Percentiles rank a stretch among this genome's conserved stretches.
These are phyloP conservation scores for Pigoraptor vietnamica DNA, from an alignment of 78 protist genomes.

Conservation along the genomic window DNA sequence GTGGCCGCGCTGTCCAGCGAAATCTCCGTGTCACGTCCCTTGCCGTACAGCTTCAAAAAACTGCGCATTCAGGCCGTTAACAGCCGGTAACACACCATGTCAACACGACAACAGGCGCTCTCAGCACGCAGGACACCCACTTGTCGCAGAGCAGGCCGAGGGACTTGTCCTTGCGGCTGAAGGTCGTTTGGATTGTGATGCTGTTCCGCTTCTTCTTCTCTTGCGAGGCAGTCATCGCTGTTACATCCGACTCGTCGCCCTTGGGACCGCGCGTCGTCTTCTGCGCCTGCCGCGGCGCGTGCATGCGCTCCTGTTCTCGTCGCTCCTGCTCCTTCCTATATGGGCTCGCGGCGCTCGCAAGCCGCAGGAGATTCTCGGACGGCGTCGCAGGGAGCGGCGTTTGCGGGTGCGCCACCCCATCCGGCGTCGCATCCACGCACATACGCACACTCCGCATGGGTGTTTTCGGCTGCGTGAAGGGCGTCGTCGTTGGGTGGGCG, in stretches of 20 bases:
- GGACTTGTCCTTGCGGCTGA: conserved; percentile 11
- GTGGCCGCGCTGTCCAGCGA: neutral
- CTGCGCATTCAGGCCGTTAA: neutral
- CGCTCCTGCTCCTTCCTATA: neutral
- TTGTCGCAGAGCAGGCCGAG: neutral
- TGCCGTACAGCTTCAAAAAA: neutral
- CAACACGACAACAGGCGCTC: neutral
- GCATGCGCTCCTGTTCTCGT: neutral
- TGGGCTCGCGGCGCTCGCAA: neutral
- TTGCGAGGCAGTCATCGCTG: neutral
- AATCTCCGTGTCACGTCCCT: neutral
- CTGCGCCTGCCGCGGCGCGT: neutral
- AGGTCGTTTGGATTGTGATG: neutral
- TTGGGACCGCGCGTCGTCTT: neutral
- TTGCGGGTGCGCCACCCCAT: neutral
- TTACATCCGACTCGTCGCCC: neutral
- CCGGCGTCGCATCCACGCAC: neutral
- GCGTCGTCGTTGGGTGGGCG: too few relatives aligned
- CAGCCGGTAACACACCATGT: too few relatives aligned
- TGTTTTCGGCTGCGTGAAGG: neutral
- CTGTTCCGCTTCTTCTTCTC: too few relatives aligned
- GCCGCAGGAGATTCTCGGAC: neutral
- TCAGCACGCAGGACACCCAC: neutral
- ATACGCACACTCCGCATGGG: neutral
- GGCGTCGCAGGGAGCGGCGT: neutral